Conservation (phyloP, 2,329 filamentous ascomycete genomes). For the Monosporascus sp. region DNA sequence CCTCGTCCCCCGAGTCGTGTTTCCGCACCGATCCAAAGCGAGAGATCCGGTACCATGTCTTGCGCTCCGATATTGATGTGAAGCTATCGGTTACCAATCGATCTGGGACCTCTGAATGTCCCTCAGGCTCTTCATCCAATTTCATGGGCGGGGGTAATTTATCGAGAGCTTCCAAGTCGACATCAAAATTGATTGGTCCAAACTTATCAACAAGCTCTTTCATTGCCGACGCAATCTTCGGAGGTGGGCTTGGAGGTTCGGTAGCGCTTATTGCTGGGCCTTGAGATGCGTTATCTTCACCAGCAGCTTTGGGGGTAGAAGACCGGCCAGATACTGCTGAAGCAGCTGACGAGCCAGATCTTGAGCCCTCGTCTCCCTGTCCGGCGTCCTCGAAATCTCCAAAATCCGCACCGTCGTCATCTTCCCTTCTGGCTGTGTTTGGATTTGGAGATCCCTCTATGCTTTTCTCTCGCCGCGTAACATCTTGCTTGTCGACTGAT, state of each 20-base stretch:
- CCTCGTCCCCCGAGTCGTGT: conserved; percentile 52
- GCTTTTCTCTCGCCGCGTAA: conserved; percentile 1
- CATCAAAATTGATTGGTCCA: conserved; percentile 19
- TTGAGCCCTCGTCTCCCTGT: conserved; percentile 1
- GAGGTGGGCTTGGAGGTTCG: not conserved
- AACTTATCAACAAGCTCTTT: conserved; percentile 24
- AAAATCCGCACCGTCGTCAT: conserved; percentile 8
- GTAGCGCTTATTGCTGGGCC: not conserved
- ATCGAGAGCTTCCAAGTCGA: conserved; percentile 17
- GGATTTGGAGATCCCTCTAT: conserved; percentile 6
- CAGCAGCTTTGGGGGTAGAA: conserved; percentile 15
- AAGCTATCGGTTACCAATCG: conserved; percentile 49
- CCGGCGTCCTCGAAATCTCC: conserved; percentile 27
- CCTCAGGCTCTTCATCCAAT: conserved; percentile 1
- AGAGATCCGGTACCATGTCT: conserved; percentile 61
- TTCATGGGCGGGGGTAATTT: conserved; percentile 28
- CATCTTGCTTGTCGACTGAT: conserved; percentile 4
- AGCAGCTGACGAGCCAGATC: conserved; percentile 1
- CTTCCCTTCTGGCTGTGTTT: conserved; percentile 1
- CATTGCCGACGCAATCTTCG: conserved; percentile 4
- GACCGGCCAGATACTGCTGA: conserved; percentile 2
- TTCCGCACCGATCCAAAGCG: conserved; percentile 54
- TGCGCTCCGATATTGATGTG: conserved; percentile 51
- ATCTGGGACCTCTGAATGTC: conserved; percentile 36
- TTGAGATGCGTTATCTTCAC: not conserved